Evolutionary conservation across 2,329 filamentous ascomycete species (phyloP), one percentile per base, ranked within the genome.

Genomic region (Sporothrix sp.): DNA sequence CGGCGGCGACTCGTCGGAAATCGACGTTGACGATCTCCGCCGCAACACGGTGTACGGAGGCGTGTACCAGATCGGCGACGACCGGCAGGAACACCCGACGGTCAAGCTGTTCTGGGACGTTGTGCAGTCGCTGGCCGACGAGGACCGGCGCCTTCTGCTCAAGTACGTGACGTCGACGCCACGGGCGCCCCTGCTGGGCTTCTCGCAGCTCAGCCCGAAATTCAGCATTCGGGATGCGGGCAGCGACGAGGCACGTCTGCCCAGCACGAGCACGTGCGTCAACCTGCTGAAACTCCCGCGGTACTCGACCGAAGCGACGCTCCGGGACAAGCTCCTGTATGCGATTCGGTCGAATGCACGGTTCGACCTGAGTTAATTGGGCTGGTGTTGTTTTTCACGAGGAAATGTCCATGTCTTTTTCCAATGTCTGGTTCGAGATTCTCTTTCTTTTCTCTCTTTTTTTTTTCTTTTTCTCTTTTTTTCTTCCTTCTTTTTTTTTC

Each of bases 91-190:
- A 61, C 93, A 98, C 61, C 82, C 85, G 0, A 93, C 87, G 0
- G 75, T 98, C 44, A 72, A 84, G 62, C 70, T 94, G 47, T 97
- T 98, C 71, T 98, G 93, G 93, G 75, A 86, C 56, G 89, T 95
- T 43, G 84, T 98, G 82, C 75, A 79, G 51, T 71, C 72, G 3
- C 76, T 98, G 54, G 74, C 75, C 9, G 90, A 96, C 60, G 73
- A 73, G 20, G 86, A 97, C 63, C 76, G 87, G 3, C 75, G 89
- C 21, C 86, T 90, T 51, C 86, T 98, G 53, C 75, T 98, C 56
- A 95, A 95, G 62, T 98, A 96, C 59, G 93, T 97, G 42, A 98
- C 90, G 5, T 91, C 85, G 25, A 96, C 93, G 9, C 91, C 93
- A 0, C 76, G 93, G 33, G 91, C 90, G 27, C 93, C 93, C 3